Conservation (phyloP, 768 basidiomycete genomes). For the Tricholoma furcatifolium region DNA sequence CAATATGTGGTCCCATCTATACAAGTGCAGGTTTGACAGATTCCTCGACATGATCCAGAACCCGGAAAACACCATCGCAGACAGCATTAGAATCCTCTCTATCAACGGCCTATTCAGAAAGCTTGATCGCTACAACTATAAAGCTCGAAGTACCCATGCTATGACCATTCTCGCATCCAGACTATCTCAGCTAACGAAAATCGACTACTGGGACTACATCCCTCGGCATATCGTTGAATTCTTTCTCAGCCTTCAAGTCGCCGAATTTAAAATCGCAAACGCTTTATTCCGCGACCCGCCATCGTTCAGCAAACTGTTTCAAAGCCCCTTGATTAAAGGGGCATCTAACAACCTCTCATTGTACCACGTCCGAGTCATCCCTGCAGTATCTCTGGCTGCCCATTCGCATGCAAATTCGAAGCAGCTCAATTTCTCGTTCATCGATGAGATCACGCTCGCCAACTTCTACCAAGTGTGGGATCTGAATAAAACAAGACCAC, state of each 20-base stretch:
- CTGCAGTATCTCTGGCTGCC: neutral
- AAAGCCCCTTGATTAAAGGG: neutral
- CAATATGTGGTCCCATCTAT: too few species aligned
- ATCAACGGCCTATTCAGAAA: neutral
- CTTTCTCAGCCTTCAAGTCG: neutral
- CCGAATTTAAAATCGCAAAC: neutral
- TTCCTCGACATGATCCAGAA: constrained; percentile 1
- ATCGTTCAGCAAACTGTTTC: neutral
- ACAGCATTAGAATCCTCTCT: neutral
- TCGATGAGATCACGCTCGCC: neutral
- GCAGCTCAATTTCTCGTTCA: neutral
- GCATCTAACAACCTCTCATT: neutral
- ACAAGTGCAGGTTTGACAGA: neutral
- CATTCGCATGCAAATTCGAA: neutral
- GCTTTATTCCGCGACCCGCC: neutral
- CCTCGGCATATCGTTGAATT: neutral
- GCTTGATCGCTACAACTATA: neutral
- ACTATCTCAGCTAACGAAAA: neutral
- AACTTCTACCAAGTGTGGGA: neutral
- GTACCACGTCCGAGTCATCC: neutral
- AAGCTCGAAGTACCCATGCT: neutral
- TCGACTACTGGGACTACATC: neutral
- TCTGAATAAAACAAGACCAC: neutral
- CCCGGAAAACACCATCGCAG: constrained; percentile 2
- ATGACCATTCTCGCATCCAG: neutral